Evolutionary conservation across 2,329 filamentous ascomycete genomes (phyloP), one percentile per base, ranked within the genome.

Genomic region (Blumeria hordei): DNA sequence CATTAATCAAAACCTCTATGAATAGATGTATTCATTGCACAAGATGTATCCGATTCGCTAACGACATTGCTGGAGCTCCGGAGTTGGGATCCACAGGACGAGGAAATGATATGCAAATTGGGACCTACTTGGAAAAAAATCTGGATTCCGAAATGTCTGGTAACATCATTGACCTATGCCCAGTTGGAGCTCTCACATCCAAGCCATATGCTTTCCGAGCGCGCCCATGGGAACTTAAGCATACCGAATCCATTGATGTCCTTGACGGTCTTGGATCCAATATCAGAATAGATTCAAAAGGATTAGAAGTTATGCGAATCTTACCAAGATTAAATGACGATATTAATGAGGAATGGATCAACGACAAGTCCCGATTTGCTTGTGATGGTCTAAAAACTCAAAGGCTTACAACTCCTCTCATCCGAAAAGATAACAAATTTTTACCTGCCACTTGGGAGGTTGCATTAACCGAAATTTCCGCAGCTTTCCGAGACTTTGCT

Each of bases 21-120:
- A 98, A 98, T 76, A 80, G 92, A 68, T 98, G 92, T 71, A 98
- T 98, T 65, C 92, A 98, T 74, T 98, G 92, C 76, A 98, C 92
- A 60, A 81, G 92, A 65, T 98, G 92, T 71, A 80, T 98, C 63
- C 88, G 92, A 66, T 98, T 98, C 70, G 85, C 92, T 67, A 98
- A 96, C 71, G 92, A 98, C 65, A 76, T 98, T 65, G 92, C 92
- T 59, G 92, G 92, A 64, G 92, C 92, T 58, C 88, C 92, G 37
- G 92, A 98, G 70, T 77, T 98, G 64, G 92, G 92, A 62, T 94
- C 88, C 37, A 85, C 85, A 34, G 92, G 92, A 66, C 85, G 92
- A 73, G 92, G 92, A 67, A 96, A 96, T 70, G 85, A 94, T 69
- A 79, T 98, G 64, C 88, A 98, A 70, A 98, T 98, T 66, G 92